Percentiles rank a stretch among this genome's conserved stretches.
Conservation (phyloP, 225 moss, liverwort and hornwort species). For the Lunularia cruciata region DNA sequence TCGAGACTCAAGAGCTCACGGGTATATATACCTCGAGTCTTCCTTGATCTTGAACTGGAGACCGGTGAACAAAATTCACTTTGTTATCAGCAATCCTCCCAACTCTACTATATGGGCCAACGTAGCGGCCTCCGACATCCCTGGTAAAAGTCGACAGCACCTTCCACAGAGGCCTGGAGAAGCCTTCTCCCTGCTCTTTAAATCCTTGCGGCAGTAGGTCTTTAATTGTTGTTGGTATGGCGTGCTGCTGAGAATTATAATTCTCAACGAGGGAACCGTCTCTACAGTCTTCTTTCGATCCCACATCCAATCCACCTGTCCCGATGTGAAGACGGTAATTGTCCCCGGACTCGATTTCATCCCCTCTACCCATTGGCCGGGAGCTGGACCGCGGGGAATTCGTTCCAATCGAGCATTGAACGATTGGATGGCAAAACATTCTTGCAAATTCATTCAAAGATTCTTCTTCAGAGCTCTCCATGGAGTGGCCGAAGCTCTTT, state of each 20-base stretch:
- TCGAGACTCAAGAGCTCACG: neutral
- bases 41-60: neutral
- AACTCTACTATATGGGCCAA: neutral
- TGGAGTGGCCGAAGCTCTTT: neutral
- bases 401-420: too few species aligned
- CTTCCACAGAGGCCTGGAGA: neutral
- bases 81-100: neutral
- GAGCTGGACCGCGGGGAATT: too few species aligned
- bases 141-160: conserved; percentile 3
- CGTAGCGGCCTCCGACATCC: conserved; percentile 14
- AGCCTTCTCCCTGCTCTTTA: neutral
- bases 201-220: neutral
- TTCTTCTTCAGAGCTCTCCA: neutral
- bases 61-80: neutral
- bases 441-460: neutral
- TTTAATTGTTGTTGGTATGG: neutral
- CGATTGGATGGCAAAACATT: neutral
- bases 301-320: too few species aligned
- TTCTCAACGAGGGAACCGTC: neutral
- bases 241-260: neutral
- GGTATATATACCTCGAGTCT: conserved; percentile 1
- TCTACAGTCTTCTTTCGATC: too few species aligned
- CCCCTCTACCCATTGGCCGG: too few species aligned
- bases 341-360: too few species aligned
- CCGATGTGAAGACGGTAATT: too few species aligned